Conservation (phyloP, 805 yeast species). For the Spathaspora sp. region DNA sequence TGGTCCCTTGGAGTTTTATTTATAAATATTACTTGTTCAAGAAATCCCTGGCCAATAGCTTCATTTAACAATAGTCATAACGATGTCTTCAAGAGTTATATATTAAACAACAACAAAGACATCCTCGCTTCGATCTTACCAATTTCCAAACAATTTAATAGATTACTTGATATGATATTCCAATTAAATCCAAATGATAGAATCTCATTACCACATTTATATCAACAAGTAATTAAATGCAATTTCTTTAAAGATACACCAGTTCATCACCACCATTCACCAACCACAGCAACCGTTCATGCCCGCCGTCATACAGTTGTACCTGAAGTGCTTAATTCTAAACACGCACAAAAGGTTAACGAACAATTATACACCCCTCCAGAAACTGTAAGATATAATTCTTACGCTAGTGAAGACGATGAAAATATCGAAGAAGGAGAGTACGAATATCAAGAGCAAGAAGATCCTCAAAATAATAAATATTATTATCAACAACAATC, state of each 20-base stretch:
- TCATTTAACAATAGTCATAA: constrained; percentile 49
- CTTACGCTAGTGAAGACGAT: constrained; percentile 8
- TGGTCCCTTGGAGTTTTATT: constrained; percentile 82
- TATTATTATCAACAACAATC: constrained; percentile 2
- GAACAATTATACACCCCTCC: constrained; percentile 10
- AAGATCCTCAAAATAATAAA: background rate
- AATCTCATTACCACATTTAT: constrained; percentile 35
- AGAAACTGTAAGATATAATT: constrained; percentile 9
- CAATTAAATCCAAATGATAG: constrained; percentile 48
- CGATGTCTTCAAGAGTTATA: constrained; percentile 59
- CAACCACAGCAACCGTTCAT: background rate
- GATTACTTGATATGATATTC: constrained; percentile 45
- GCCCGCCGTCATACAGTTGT: background rate
- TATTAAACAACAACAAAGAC: constrained; percentile 46
- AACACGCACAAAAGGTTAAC: background rate
- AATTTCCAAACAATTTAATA: constrained; percentile 58
- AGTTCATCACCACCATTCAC: background rate
- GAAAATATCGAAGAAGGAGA: constrained; percentile 5
- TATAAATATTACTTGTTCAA: constrained; percentile 73
- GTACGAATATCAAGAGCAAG: constrained; percentile 1
- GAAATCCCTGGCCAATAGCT: constrained; percentile 91
- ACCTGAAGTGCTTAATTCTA: background rate
- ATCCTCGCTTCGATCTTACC: constrained; percentile 69
- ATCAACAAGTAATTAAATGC: constrained; percentile 30
- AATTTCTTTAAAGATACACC: constrained; percentile 27